phyloP scores from a whole-genome alignment of 192 early-diverging fungal genomes.

The Coemansia sp. region DNA sequence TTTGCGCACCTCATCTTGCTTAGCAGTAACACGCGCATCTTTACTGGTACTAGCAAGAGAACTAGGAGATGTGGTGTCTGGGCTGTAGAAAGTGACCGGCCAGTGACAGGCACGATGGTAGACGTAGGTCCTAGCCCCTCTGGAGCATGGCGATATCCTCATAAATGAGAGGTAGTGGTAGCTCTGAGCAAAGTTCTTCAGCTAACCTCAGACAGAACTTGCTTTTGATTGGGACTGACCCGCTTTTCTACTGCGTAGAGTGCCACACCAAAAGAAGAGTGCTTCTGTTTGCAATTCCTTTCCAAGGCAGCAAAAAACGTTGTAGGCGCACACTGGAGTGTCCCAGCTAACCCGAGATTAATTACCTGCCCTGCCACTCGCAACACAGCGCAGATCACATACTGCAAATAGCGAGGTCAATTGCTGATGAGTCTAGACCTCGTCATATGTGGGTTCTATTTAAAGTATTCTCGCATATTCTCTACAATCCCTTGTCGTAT shows the following conservation, averaged over 20 bases:
- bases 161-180: not conserved
- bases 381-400: not conserved
- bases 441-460: not conserved
- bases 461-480: not conserved
- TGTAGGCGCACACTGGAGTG: not conserved
- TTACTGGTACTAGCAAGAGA: not conserved
- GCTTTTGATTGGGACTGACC: not conserved
- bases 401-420: not conserved
- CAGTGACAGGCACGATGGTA: not conserved
- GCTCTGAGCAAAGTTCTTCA: not conserved
- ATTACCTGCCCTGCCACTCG: not conserved
- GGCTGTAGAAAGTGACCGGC: conserved; percentile 1
- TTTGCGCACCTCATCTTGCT: not conserved
- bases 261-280: not conserved
- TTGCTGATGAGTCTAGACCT: not conserved
- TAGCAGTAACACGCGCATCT: not conserved
- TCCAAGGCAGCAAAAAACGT: not conserved
- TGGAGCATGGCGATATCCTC: too few species aligned
- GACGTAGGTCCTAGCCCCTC: not conserved
- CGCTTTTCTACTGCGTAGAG: conserved; percentile 1
- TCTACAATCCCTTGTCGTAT: conserved; percentile 57
- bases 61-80: conserved; percentile 1
- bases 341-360: not conserved
- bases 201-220: not conserved
- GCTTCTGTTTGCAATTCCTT: not conserved